phyloP scores from a whole-genome alignment of 352 stramenopile genomes.

The Pythium utonaiense region DNA sequence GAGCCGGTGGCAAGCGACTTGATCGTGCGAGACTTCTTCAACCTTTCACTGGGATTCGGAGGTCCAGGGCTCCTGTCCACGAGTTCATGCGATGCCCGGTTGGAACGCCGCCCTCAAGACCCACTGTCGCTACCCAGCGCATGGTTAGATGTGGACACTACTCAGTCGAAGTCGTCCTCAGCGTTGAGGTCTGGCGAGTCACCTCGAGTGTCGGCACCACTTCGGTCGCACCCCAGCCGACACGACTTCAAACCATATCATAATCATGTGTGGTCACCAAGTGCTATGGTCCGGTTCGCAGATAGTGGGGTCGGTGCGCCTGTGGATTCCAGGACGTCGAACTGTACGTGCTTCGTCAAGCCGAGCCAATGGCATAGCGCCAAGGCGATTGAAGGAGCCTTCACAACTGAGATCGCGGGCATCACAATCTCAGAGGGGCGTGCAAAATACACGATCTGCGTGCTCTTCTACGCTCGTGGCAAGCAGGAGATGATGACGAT shows the following conservation, averaged over 20 bases:
- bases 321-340: neutral
- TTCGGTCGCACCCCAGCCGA: conserved; percentile 23
- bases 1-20: conserved; percentile 65
- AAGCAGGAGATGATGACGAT: conserved; percentile 42
- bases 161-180: conserved; percentile 38
- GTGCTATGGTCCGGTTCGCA: too few species aligned
- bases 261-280: conserved; percentile 3
- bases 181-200: conserved; percentile 27
- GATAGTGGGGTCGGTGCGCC: too few species aligned
- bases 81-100: conserved; percentile 69
- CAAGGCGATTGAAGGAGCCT: conserved; percentile 42
- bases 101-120: conserved; percentile 46
- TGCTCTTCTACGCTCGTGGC: conserved; percentile 46
- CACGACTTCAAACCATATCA: conserved; percentile 13
- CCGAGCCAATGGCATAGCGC: conserved; percentile 47
- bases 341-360: conserved; percentile 59
- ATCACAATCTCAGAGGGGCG: conserved; percentile 42
- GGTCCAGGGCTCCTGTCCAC: conserved; percentile 55
- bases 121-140: conserved; percentile 49
- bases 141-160: conserved; percentile 42
- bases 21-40: conserved; percentile 64
- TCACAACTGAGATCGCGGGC: conserved; percentile 69
- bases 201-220: conserved; percentile 13
- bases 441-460: conserved; percentile 60
- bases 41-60: conserved; percentile 44